Percentiles rank a stretch among this genome's conserved stretches.
phyloP scores from a whole-genome alignment of 148 eudicot species.

The Silene uniflora region DNA sequence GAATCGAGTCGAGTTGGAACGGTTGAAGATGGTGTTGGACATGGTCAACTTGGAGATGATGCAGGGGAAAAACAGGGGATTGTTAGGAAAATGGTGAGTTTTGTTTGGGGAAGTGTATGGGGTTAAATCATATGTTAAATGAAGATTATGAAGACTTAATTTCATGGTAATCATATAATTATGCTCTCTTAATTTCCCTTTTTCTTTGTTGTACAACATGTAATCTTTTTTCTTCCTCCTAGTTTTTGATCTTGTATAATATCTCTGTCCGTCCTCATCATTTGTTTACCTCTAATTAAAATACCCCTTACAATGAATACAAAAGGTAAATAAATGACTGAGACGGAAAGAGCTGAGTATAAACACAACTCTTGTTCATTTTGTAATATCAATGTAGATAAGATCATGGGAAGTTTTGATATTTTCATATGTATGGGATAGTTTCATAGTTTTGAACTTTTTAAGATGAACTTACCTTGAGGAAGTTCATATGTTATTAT shows the following conservation, averaged over 20 bases:
- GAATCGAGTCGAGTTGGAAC: neutral
- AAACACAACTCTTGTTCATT: neutral
- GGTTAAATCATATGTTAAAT: constrained; percentile 18
- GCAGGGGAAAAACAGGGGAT: constrained; percentile 42
- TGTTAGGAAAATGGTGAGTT: constrained; percentile 54
- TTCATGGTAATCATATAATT: neutral
- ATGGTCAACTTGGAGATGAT: constrained; percentile 6
- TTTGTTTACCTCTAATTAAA: too few species aligned
- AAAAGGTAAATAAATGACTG: too few species aligned
- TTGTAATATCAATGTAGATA: constrained; percentile 11
- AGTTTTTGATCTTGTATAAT: constrained; percentile 19
- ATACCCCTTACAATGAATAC: too few species aligned
- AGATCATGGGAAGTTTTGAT: constrained; percentile 19
- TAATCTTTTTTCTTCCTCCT: neutral
- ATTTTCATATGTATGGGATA: neutral
- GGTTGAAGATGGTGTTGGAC: constrained; percentile 5
- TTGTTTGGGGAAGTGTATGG: constrained; percentile 73
- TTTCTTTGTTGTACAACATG: neutral
- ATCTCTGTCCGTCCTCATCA: neutral
- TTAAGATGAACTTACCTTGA: neutral
- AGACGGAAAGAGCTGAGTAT: too few species aligned
- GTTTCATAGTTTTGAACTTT: neutral
- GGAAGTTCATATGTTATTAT: constrained; percentile 12
- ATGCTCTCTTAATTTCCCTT: neutral
- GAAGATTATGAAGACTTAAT: neutral